Evolutionary conservation across 768 basidiomycete genomes (phyloP), one percentile per base, ranked within the genome.

Genomic region (Steccherinum ochraceum): DNA sequence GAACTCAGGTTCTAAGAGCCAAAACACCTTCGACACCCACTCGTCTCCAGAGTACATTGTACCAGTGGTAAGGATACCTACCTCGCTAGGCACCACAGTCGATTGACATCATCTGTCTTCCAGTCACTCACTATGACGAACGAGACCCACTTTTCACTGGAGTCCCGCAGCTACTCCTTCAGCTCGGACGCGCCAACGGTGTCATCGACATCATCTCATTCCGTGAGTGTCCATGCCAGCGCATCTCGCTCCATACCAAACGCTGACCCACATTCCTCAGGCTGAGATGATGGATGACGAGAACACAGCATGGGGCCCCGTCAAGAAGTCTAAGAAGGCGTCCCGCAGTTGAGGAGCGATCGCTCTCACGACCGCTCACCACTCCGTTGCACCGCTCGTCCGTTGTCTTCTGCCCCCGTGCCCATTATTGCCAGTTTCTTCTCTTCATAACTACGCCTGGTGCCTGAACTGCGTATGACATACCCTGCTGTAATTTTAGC

Each of bases 241-340:
- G 30, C 30, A 35, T 35, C n/a, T n/a, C n/a, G 23, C 44, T 24
- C 20, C 41, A 20, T 16, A 18, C 30, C 43, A 45, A 13, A 30
- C 35, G 24, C 12, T 16, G 24, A 27, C 40, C 7, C 24, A 40
- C 20, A 27, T 18, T 16, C 24, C 43, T 3, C 27, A 27, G 23
- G 56, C 56, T 20, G 52, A 56, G 40, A 47, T 53, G 46, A 19
- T 56, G 12, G 52, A 56, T 10, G 56, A 56, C 18, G 56, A 56
- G 40, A 56, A 56, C 40, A 11, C 52, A 18, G 56, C 56, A 5
- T 56, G 56, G 56, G 56, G 56, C 21, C 50, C 2, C 40, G 43
- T 40, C 11, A 23, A 7, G 20, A 49, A 48, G 13, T 20, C 3
- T 16, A 43, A 43, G 41, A 43, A 43, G 41, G n/a, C 16, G n/a